phyloP scores from a whole-genome alignment of 139 green algal genomes.

The Picochlorum sp. region DNA sequence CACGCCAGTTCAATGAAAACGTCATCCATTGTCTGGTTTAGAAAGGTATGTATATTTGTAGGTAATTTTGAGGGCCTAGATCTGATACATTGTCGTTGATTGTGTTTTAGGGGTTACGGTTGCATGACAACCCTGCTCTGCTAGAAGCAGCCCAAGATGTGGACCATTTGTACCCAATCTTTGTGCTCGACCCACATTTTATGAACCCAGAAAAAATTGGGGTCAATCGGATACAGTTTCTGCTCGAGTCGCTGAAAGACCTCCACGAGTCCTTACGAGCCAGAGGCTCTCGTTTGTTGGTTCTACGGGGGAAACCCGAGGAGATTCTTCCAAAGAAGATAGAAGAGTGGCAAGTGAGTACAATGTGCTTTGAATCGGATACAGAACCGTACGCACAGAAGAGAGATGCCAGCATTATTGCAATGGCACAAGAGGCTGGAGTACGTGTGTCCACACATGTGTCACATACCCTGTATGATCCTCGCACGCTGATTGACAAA shows the following conservation, averaged over 20 bases:
- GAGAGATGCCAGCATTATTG: conserved; percentile 41
- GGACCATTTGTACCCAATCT: conserved; percentile 64
- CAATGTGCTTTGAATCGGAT: conserved; percentile 77
- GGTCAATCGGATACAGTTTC: conserved; percentile 74
- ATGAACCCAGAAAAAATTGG: conserved; percentile 48
- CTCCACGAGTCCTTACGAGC: conserved; percentile 53
- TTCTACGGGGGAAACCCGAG: conserved; percentile 63
- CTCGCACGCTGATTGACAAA: conserved; percentile 37
- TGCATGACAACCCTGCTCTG: conserved; percentile 89
- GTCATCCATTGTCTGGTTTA: conserved; percentile 1
- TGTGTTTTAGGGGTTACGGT: conserved; percentile 51
- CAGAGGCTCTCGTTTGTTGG: conserved; percentile 51
- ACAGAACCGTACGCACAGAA: conserved; percentile 74
- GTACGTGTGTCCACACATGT: conserved; percentile 44
- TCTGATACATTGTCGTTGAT: background rate
- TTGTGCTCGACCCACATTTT: conserved; percentile 77
- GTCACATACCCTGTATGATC: conserved; percentile 81
- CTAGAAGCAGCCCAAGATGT: conserved; percentile 46
- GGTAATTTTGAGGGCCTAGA: too few species aligned
- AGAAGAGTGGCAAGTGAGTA: conserved; percentile 46
- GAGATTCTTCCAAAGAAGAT: conserved; percentile 56
- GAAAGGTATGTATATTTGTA: background rate
- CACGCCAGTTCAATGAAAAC: background rate
- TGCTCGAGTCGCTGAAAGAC: conserved; percentile 74
- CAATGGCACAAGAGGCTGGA: conserved; percentile 34